These are phyloP conservation scores for Ganoderma sinense DNA, from an alignment of 1,284 basidiomycete species.

Conservation along the genomic window DNA sequence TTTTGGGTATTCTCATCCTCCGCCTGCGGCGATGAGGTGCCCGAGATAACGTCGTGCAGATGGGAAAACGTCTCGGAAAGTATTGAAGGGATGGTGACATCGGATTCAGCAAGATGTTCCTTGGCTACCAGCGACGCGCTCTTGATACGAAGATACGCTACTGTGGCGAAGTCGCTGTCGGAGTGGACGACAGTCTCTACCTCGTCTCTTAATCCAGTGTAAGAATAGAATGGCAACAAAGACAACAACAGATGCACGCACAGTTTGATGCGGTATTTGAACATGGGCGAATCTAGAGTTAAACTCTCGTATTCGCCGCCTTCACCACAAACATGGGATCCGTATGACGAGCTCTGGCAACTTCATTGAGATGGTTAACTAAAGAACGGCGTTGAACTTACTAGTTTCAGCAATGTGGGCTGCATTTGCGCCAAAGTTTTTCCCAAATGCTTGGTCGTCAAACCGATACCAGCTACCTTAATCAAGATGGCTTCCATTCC, in stretches of 20 bases:
- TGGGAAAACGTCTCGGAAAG: conserved; percentile 52
- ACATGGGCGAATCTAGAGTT: conserved; percentile 91
- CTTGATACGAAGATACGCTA: conserved; percentile 88
- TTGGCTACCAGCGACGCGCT: conserved; percentile 70
- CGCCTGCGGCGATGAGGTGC: not conserved
- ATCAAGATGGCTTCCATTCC: conserved; percentile 89
- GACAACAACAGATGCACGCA: conserved; percentile 44
- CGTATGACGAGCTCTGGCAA: conserved; percentile 80
- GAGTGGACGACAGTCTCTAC: conserved; percentile 80
- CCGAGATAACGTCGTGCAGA: conserved; percentile 35
- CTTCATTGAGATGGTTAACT: not conserved
- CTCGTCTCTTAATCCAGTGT: conserved; percentile 53
- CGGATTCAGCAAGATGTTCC: conserved; percentile 26
- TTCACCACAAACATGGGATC: conserved; percentile 95
- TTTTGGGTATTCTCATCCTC: not conserved
- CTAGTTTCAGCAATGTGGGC: conserved; percentile 77
- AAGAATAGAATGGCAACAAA: not conserved
- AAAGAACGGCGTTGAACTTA: conserved; percentile 43
- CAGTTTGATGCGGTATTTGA: conserved; percentile 82
- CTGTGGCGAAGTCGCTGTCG: conserved; percentile 81
- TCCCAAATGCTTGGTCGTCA: conserved; percentile 83
- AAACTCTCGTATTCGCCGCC: conserved; percentile 98
- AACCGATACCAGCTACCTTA: conserved; percentile 96
- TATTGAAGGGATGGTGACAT: conserved; percentile 54
- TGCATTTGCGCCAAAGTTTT: conserved; percentile 82